These are phyloP conservation scores for Trichoderma pleuroti DNA, from an alignment of 2,329 filamentous ascomycete genomes.

Conservation along the genomic window DNA sequence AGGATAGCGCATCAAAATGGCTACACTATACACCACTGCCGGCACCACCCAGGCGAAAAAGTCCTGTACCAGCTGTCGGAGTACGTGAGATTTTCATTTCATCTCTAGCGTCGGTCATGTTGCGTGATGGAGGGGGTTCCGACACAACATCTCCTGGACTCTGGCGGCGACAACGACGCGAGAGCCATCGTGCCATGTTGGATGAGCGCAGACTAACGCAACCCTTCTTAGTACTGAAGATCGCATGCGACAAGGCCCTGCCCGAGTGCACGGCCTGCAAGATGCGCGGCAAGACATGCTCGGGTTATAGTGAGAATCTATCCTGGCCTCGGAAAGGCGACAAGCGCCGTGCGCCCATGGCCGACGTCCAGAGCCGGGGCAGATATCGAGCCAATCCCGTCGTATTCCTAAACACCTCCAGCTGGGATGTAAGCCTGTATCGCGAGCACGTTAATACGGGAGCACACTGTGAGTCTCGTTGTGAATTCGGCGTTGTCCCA, in stretches of 20 bases:
- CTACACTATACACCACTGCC: not conserved
- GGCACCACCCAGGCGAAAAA: not conserved
- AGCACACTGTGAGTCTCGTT: conserved; percentile 2
- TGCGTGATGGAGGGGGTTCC: not conserved
- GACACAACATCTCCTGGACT: not conserved
- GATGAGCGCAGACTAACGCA: not conserved
- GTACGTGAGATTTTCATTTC: conserved; percentile 6
- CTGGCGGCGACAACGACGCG: not conserved
- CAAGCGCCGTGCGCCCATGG: conserved; percentile 7
- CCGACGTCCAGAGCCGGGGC: conserved; percentile 3
- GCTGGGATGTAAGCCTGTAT: conserved; percentile 17
- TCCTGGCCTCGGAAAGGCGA: conserved; percentile 19
- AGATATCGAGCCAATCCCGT: not conserved
- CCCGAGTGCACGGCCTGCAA: conserved; percentile 13
- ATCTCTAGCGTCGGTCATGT: not conserved
- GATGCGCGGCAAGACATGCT: conserved; percentile 13
- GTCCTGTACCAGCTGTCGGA: conserved; percentile 10
- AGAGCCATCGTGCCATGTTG: not conserved
- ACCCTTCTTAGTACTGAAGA: conserved; percentile 12
- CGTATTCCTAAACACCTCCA: conserved; percentile 11
- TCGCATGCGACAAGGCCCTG: conserved; percentile 14
- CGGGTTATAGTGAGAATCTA: conserved; percentile 15
- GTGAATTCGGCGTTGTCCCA: not conserved
- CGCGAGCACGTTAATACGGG: conserved; percentile 12
- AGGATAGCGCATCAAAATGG: not conserved